Conservation (phyloP, 495 filamentous ascomycete species). For the Haplographium delicatum region DNA sequence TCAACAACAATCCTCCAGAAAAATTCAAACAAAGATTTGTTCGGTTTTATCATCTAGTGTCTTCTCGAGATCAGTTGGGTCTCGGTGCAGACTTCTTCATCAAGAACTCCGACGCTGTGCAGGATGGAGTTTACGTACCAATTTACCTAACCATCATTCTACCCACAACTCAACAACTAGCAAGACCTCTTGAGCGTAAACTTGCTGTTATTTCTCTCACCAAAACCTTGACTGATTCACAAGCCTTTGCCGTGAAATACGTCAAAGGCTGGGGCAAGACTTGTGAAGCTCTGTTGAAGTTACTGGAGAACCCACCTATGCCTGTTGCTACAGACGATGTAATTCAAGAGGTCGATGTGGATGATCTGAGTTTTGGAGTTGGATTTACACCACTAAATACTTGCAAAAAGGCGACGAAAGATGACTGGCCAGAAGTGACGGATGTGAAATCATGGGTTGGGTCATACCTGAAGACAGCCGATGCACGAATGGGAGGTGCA, state of each 20-base stretch:
- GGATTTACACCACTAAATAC: conserved; percentile 91
- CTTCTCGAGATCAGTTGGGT: conserved; percentile 65
- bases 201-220: conserved; percentile 86
- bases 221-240: conserved; percentile 78
- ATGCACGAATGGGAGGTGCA: conserved; percentile 48
- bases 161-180: conserved; percentile 80
- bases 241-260: conserved; percentile 67
- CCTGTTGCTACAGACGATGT: conserved; percentile 67
- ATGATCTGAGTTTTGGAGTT: conserved; percentile 90
- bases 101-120: conserved; percentile 70
- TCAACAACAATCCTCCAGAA: conserved; percentile 70
- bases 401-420: conserved; percentile 59
- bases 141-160: conserved; percentile 83
- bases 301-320: conserved; percentile 80
- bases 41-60: conserved; percentile 88
- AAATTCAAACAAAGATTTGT: conserved; percentile 75
- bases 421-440: conserved; percentile 76
- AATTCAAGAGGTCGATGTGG: conserved; percentile 74
- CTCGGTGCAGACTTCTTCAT: conserved; percentile 88
- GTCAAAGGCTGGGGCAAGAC: conserved; percentile 83
- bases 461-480: conserved; percentile 49
- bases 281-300: conserved; percentile 75
- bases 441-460: conserved; percentile 80
- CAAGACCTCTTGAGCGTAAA: conserved; percentile 84
- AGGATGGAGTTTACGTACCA: conserved; percentile 72